Evolutionary conservation across 2,329 filamentous ascomycete species (phyloP).

Genomic region (Aspergillus awamori): DNA sequence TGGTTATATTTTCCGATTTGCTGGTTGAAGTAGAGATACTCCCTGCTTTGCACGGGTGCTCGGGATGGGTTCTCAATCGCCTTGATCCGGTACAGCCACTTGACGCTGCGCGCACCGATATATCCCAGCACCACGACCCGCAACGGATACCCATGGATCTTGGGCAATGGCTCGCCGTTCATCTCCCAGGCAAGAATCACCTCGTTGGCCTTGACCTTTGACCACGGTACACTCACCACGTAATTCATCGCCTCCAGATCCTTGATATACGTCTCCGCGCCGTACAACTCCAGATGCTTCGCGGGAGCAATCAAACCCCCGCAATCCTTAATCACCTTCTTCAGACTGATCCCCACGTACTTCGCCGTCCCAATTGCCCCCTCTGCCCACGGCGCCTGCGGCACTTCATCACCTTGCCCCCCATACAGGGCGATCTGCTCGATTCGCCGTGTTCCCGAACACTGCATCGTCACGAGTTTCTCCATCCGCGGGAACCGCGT

Average conservation of each 20-base stretch:
- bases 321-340: slow-evolving; percentile 71
- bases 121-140: slow-evolving; percentile 66
- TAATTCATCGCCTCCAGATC: slow-evolving; percentile 68
- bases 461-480: slow-evolving; percentile 67
- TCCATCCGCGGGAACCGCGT: slow-evolving; percentile 60
- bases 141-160: slow-evolving; percentile 68
- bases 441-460: slow-evolving; percentile 68
- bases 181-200: slow-evolving; percentile 72
- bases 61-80: slow-evolving; percentile 59
- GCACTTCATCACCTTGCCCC: slow-evolving; percentile 66
- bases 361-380: slow-evolving; percentile 68
- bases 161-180: slow-evolving; percentile 67
- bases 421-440: slow-evolving; percentile 69
- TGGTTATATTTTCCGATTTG: slow-evolving; percentile 70
- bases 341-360: slow-evolving; percentile 66
- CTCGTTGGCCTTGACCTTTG: slow-evolving; percentile 68
- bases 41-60: slow-evolving; percentile 66
- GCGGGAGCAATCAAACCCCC: slow-evolving; percentile 61
- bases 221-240: slow-evolving; percentile 66
- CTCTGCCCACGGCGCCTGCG: slow-evolving; percentile 59
- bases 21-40: slow-evolving; percentile 70
- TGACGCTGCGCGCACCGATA: slow-evolving; percentile 66
- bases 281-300: slow-evolving; percentile 68
- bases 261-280: slow-evolving; percentile 75
- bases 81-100: slow-evolving; percentile 66